These are phyloP conservation scores for Fusarium caatingaense DNA, from an alignment of 2,329 filamentous ascomycete genomes.

Conservation along the genomic window DNA sequence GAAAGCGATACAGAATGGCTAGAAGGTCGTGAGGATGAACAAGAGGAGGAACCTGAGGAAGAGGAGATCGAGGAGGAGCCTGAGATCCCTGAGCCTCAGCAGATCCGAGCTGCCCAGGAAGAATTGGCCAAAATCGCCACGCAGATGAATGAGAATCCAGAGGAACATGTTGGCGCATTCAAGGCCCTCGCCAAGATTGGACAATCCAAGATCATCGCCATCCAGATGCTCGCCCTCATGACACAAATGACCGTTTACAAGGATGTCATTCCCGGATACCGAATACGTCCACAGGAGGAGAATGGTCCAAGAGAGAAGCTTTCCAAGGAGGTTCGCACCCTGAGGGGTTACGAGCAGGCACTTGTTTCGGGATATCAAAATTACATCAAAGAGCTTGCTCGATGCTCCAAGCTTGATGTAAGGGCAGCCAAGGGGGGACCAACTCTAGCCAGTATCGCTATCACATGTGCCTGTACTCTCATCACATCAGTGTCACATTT, in stretches of 20 bases:
- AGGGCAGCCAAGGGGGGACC: constrained; percentile 54
- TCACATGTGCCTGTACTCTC: constrained; percentile 86
- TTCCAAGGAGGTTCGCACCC: constrained; percentile 88
- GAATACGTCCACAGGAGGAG: constrained; percentile 85
- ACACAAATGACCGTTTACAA: constrained; percentile 93
- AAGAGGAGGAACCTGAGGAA: constrained; percentile 61
- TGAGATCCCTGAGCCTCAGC: constrained; percentile 77
- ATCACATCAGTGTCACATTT: constrained; percentile 90
- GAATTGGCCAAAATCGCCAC: constrained; percentile 87
- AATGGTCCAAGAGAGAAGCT: constrained; percentile 81
- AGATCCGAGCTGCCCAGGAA: constrained; percentile 89
- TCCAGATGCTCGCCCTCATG: constrained; percentile 87
- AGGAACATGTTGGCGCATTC: constrained; percentile 86
- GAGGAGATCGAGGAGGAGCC: constrained; percentile 63
- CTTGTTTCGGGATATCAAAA: constrained; percentile 85
- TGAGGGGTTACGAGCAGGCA: constrained; percentile 88
- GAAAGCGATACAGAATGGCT: constrained; percentile 74
- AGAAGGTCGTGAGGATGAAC: constrained; percentile 67
- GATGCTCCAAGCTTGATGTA: constrained; percentile 70
- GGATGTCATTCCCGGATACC: constrained; percentile 95
- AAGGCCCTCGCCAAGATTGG: constrained; percentile 81
- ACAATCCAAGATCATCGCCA: constrained; percentile 73
- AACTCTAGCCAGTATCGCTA: constrained; percentile 77
- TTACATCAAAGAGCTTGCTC: constrained; percentile 81
- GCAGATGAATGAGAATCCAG: constrained; percentile 88